Base-by-base conservation (phyloP, 2,329 filamentous ascomycete genomes). In the Fusarium sp. region DNA sequence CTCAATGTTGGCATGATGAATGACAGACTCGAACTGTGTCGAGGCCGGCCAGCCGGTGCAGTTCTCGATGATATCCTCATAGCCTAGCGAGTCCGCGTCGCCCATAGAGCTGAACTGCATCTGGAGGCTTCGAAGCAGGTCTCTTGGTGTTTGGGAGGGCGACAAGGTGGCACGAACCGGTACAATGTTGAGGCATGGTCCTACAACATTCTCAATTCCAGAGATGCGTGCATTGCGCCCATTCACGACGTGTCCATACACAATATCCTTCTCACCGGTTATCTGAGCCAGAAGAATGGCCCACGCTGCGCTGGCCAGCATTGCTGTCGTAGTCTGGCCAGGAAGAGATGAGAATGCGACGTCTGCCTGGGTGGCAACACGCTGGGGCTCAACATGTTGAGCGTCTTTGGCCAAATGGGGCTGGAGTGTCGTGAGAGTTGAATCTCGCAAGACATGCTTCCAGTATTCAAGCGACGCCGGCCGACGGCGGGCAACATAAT, bases 201-300 rank as follows among this genome's bases (percentile, higher is more conserved):
- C 78, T 7, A 79, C 67, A 15, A 78, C 76, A 22, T 73, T 73
- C 6, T 64, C 45, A 9, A 79, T 65, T 5, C 75, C 73, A 0
- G 65, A 63, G 6, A 79, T 67, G 6, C 65, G 48, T 11, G 71
- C 70, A 48, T 79, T 79, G 53, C 78, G 76, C 4, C 78, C 78
- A n/a, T 72, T 72, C 32, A 79, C 76, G 40, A 77, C 70, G 46
- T 78, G 74, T 1, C 78, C 77, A 34, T 78, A 80, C 6, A 79
- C 73, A 25, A 80, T 69, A 54, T 80, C 79, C 7, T 67, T 54
- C 6, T 67, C 68, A 15, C 70, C 65, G 0, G 77, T 72, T 26
- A 78, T 61, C 12, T 68, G 70, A 1, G 76, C 74, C 2, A 80
- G 69, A 8, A 76, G 73, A 4, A 74, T 64, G 1, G 77, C 74